Evolutionary conservation across 495 filamentous ascomycete species (phyloP).

Genomic region (Penicillium bovifimosum): DNA sequence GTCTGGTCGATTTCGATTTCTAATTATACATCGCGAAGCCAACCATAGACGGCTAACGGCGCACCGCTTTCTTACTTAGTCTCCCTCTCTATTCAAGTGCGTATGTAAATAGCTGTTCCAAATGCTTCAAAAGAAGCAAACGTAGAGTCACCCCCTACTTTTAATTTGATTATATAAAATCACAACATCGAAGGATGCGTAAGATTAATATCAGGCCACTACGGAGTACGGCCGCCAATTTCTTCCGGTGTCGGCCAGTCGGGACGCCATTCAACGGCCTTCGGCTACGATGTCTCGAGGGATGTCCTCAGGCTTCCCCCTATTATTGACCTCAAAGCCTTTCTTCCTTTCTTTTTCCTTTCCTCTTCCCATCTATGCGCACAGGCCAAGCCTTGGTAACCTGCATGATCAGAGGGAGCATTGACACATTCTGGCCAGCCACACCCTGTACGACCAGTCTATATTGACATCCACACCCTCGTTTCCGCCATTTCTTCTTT

Average conservation of each 20-base stretch:
- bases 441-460: background rate
- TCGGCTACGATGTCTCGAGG: background rate
- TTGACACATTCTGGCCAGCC: constrained; percentile 1
- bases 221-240: background rate
- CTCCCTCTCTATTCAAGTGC: no score
- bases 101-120: no score
- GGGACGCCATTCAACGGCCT: background rate
- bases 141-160: background rate
- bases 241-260: background rate
- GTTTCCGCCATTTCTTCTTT: background rate
- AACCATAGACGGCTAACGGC: constrained; percentile 4
- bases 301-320: background rate
- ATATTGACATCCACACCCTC: background rate
- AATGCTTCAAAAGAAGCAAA: background rate
- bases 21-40: constrained; percentile 4
- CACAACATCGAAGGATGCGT: background rate
- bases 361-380: background rate
- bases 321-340: background rate
- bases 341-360: background rate
- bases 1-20: constrained; percentile 16
- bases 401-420: background rate
- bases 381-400: background rate
- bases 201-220: background rate
- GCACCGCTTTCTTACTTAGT: background rate
- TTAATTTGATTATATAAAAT: background rate